Evolutionary conservation across 108 stramenopile genomes (phyloP).

Genomic region (Conticribra weissflogii): DNA sequence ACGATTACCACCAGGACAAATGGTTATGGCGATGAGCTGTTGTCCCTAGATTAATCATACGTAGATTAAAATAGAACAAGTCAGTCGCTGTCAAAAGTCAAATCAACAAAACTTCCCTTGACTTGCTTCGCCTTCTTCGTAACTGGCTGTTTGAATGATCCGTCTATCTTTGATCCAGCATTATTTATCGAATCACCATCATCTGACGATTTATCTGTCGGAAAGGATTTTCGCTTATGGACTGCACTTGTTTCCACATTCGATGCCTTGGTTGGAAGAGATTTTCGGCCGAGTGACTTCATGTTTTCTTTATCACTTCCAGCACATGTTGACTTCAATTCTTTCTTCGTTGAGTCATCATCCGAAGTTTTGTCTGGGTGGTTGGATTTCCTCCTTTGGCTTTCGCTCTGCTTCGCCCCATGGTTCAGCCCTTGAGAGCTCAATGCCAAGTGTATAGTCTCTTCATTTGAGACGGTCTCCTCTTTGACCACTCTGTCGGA

Average conservation of each 20-base stretch:
- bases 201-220: background rate
- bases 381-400: no score
- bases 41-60: no score
- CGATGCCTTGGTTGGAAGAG: background rate
- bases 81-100: slow-evolving; percentile 29
- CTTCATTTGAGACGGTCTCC: background rate
- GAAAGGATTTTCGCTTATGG: background rate
- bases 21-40: no score
- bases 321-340: background rate
- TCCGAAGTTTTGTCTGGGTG: no score
- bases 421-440: no score
- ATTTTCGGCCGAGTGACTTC: background rate
- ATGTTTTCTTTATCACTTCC: background rate
- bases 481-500: background rate
- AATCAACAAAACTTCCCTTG: slow-evolving; percentile 16
- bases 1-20: no score
- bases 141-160: background rate
- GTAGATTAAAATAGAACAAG: no score
- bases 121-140: background rate
- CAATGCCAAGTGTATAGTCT: background rate
- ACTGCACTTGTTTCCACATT: background rate
- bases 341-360: no score
- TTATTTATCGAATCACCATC: background rate
- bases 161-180: slow-evolving; percentile 4
- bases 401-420: no score